phyloP scores from a whole-genome alignment of 495 filamentous ascomycete genomes.

The Daldinia decipiens region DNA sequence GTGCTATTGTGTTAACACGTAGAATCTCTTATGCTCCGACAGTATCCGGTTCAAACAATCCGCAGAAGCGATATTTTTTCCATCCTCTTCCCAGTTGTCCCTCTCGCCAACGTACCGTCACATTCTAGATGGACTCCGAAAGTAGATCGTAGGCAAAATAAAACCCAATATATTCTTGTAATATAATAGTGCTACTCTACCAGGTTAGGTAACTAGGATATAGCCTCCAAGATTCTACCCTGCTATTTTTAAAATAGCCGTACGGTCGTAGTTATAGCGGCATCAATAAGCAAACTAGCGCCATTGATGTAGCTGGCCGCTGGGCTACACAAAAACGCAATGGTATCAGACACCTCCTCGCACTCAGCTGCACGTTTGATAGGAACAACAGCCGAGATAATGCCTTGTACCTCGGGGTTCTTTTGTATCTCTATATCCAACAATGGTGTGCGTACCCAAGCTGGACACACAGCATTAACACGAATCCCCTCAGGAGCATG shows the following conservation, averaged over 20 bases:
- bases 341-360: conserved; percentile 58
- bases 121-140: too few relatives aligned
- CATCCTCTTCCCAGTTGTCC: too few relatives aligned
- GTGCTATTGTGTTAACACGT: too few relatives aligned
- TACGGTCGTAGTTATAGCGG: not conserved
- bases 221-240: too few relatives aligned
- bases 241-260: not conserved
- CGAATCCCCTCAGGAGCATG: conserved; percentile 50
- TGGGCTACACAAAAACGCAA: conserved; percentile 53
- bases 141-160: too few relatives aligned
- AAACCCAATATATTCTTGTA: too few relatives aligned
- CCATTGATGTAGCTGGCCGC: not conserved
- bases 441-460: conserved; percentile 57
- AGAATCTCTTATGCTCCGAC: too few relatives aligned
- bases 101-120: too few relatives aligned
- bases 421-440: conserved; percentile 41
- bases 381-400: conserved; percentile 43
- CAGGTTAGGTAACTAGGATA: too few relatives aligned
- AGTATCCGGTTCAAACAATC: too few relatives aligned
- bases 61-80: too few relatives aligned
- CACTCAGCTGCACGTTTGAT: conserved; percentile 50
- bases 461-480: conserved; percentile 57
- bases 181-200: too few relatives aligned
- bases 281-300: not conserved
- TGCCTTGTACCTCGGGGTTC: conserved; percentile 29